phyloP scores from a whole-genome alignment of 805 yeast species.

The Maudiozyma turicensis region DNA sequence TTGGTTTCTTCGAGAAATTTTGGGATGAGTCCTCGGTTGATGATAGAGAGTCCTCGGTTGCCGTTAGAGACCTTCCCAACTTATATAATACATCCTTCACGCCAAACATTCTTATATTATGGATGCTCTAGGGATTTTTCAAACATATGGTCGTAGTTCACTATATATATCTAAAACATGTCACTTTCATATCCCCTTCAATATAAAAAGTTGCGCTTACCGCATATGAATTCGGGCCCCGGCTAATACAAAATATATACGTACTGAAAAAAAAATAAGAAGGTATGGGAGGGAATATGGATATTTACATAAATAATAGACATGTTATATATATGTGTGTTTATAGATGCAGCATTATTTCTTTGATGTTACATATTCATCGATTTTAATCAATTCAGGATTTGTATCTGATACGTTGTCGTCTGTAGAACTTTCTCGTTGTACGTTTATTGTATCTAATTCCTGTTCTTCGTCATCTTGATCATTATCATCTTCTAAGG shows the following conservation, averaged over 20 bases:
- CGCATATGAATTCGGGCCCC: too few species aligned
- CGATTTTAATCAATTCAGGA: not conserved
- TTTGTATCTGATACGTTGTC: not conserved
- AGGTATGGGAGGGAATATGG: not conserved
- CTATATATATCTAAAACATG: too few species aligned
- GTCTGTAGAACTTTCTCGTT: not conserved
- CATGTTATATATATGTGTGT: too few species aligned
- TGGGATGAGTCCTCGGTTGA: not conserved
- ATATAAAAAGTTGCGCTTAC: too few species aligned
- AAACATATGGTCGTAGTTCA: too few species aligned
- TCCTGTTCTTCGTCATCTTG: conserved; percentile 8
- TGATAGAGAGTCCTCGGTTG: conserved; percentile 2
- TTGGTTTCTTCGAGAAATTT: not conserved
- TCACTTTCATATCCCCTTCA: too few species aligned
- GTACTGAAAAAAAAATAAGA: not conserved
- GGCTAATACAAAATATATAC: not conserved
- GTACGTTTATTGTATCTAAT: not conserved
- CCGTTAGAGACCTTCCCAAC: conserved; percentile 9
- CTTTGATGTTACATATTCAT: not conserved
- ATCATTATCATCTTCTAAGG: conserved; percentile 19
- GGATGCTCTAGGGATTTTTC: not conserved
- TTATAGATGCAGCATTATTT: not conserved
- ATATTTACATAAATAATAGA: not conserved
- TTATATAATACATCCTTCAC: conserved; percentile 13
- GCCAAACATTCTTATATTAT: conserved; percentile 8